phyloP scores from a whole-genome alignment of 768 basidiomycete species.

The Cystofilobasidium macerans region DNA sequence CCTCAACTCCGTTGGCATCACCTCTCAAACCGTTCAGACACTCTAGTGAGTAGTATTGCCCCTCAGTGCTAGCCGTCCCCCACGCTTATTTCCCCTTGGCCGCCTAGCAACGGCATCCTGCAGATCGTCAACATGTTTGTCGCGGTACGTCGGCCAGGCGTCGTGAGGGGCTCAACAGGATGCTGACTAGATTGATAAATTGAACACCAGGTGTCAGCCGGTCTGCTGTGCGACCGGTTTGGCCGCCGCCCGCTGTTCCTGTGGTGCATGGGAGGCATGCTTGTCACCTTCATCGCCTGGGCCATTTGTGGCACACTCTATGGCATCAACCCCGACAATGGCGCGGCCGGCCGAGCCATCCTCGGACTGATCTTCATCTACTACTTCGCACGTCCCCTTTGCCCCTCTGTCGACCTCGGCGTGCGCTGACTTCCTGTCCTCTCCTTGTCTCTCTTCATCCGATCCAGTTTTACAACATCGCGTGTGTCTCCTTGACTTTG shows the following conservation, averaged over 20 bases:
- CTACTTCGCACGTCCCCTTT: neutral
- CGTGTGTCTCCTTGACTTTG: neutral
- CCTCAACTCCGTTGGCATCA: slow-evolving; percentile 43
- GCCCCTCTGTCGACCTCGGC: neutral
- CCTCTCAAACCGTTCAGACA: slow-evolving; percentile 39
- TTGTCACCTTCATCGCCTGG: slow-evolving; percentile 49
- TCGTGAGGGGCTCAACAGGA: slow-evolving; percentile 49
- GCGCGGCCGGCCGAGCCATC: neutral
- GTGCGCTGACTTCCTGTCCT: neutral
- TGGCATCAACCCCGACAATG: slow-evolving; percentile 24
- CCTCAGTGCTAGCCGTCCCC: too few species aligned
- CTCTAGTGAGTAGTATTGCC: neutral
- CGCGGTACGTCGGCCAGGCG: too few species aligned
- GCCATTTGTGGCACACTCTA: slow-evolving; percentile 45
- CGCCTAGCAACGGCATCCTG: slow-evolving; percentile 56
- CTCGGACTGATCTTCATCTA: neutral
- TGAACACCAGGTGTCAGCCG: too few species aligned
- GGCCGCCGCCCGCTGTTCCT: slow-evolving; percentile 63
- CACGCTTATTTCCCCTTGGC: too few species aligned
- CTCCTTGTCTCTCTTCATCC: neutral
- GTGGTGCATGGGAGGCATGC: slow-evolving; percentile 45
- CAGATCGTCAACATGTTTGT: slow-evolving; percentile 50
- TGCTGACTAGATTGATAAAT: too few species aligned
- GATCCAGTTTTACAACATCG: neutral
- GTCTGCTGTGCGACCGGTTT: slow-evolving; percentile 55